phyloP scores from a whole-genome alignment of 805 yeast genomes.

The Candida stauntonica region DNA sequence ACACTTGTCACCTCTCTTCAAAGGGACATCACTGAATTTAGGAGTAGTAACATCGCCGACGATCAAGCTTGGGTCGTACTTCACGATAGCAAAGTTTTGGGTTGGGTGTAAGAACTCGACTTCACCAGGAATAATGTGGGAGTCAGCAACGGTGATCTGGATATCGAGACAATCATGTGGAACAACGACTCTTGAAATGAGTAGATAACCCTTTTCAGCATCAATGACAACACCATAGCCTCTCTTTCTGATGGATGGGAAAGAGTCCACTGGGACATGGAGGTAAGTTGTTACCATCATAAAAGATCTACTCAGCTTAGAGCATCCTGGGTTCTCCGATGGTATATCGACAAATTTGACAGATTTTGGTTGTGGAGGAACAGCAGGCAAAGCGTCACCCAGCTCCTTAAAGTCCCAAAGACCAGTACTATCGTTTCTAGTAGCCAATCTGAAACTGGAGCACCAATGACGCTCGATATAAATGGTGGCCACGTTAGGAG shows the following conservation, averaged over 20 bases:
- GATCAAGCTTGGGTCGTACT: conserved; percentile 75
- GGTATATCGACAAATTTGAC: conserved; percentile 74
- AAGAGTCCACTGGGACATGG: conserved; percentile 75
- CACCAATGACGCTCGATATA: conserved; percentile 86
- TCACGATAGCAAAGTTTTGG: conserved; percentile 76
- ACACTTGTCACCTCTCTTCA: conserved; percentile 71
- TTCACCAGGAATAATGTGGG: conserved; percentile 72
- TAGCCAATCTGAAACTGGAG: conserved; percentile 62
- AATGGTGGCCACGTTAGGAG: conserved; percentile 61
- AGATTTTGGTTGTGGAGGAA: conserved; percentile 46
- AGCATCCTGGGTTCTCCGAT: conserved; percentile 46
- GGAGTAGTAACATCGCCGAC: conserved; percentile 71
- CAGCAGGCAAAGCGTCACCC: conserved; percentile 55
- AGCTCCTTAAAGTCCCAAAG: conserved; percentile 51
- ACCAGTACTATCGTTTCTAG: conserved; percentile 55
- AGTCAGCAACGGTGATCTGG: conserved; percentile 77
- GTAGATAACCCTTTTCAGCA: conserved; percentile 71
- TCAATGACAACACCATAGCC: conserved; percentile 82
- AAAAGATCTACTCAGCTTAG: conserved; percentile 59
- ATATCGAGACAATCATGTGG: conserved; percentile 79
- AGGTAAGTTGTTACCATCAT: conserved; percentile 62
- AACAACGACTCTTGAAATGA: conserved; percentile 72
- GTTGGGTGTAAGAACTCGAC: conserved; percentile 85
- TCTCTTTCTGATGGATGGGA: conserved; percentile 53
- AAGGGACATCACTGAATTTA: conserved; percentile 46